Conservation (phyloP, 441 rosid species). For the Mallotus repandus region DNA sequence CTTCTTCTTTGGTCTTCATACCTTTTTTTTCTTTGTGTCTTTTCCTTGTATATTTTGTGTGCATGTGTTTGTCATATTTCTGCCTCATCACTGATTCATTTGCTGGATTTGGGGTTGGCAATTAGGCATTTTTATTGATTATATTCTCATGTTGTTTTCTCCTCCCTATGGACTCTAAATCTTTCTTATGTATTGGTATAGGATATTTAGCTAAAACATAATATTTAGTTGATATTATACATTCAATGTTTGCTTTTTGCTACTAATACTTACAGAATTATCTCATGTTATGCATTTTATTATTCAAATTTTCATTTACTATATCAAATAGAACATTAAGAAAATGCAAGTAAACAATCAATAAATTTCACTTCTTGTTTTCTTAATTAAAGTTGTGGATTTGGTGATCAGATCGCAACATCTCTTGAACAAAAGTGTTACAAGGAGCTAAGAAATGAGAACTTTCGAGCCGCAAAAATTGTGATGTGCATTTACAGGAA, state of each 20-base stretch:
- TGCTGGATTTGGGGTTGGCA: background rate
- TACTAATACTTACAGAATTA: background rate
- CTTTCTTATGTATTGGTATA: too few species aligned
- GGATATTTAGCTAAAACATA: too few species aligned
- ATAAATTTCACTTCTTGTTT: slow-evolving; percentile 10
- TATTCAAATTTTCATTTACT: background rate
- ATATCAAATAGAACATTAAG: background rate
- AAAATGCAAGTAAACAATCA: background rate
- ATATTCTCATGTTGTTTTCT: background rate
- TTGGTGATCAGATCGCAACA: slow-evolving; percentile 62
- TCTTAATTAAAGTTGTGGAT: slow-evolving; percentile 26
- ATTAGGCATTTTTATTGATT: background rate
- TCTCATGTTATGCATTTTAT: background rate
- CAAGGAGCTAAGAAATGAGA: slow-evolving; percentile 92
- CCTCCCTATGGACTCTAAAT: too few species aligned
- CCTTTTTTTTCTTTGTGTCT: too few species aligned
- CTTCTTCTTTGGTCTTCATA: too few species aligned
- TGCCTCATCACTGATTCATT: background rate
- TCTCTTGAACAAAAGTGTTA: slow-evolving; percentile 94
- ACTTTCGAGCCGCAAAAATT: slow-evolving; percentile 71
- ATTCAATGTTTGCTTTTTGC: background rate
- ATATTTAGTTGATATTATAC: background rate
- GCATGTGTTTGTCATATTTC: background rate
- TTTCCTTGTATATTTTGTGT: background rate
- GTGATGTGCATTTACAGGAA: slow-evolving; percentile 87